Conservation (phyloP, 2,329 filamentous ascomycete genomes). For the Pseudonectria buxi region DNA sequence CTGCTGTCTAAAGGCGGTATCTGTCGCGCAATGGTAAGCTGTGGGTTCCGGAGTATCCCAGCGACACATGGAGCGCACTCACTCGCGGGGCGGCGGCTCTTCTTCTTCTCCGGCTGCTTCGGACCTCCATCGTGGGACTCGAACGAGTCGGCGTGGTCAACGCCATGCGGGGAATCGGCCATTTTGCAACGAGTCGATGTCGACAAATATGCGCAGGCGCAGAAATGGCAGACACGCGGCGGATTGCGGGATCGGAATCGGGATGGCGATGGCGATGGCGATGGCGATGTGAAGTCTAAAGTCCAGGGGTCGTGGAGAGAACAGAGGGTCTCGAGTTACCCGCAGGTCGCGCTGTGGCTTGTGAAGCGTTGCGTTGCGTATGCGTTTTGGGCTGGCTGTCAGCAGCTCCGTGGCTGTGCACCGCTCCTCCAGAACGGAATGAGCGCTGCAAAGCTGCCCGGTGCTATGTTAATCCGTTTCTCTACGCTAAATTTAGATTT, state of each 20-base stretch:
- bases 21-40: constrained; percentile 39
- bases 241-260: neutral
- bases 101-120: constrained; percentile 65
- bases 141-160: constrained; percentile 46
- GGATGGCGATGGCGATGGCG: constrained; percentile 8
- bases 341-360: constrained; percentile 13
- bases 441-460: no score
- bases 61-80: constrained; percentile 26
- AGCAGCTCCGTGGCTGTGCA: constrained; percentile 15
- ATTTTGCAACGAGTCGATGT: constrained; percentile 29
- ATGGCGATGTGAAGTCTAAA: constrained; percentile 4
- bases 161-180: constrained; percentile 40
- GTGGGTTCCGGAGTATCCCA: constrained; percentile 4
- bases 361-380: constrained; percentile 18
- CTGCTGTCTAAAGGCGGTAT: constrained; percentile 95
- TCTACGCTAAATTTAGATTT: no score
- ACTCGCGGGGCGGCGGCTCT: constrained; percentile 91
- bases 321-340: constrained; percentile 6
- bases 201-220: constrained; percentile 9
- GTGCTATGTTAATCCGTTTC: no score
- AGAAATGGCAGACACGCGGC: no score
- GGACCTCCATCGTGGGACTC: constrained; percentile 46
- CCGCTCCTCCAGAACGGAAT: neutral
- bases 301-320: constrained; percentile 10
- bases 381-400: no score